Base-by-base conservation (phyloP, 768 basidiomycete genomes). In the Leccinellum albellum region DNA sequence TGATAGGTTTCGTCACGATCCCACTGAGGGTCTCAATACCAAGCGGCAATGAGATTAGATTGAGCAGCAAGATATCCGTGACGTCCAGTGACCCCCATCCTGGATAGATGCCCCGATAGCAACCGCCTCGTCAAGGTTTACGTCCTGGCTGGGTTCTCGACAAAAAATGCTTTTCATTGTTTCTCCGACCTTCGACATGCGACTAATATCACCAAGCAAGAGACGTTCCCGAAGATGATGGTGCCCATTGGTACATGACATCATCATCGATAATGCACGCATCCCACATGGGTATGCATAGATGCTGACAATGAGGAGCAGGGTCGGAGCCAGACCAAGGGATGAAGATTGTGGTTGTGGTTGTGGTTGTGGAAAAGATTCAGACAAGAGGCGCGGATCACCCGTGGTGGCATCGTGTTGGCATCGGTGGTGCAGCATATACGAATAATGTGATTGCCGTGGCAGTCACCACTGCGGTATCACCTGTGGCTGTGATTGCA, bases 1-100 rank as follows among this genome's bases (percentile, higher is more conserved):
- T 88, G 76, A 99, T 99, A 45, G 98, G 85, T 76, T 98, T 96
- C 63, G 96, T 98, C 93, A 99, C 98, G 76, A 99, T 98, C 69
- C 97, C 97, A 64, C 97, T 95, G 61, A 98, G 92, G 13, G 96
- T 98, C 78, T 97, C 94, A 54, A 94, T 94, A 78, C 85, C 85
- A 62, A 99, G 90, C 1, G 96, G 98, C 1, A 98, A 82, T 31
- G 94, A 94, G n/a, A 94, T 96, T 42, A 96, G 94, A 64, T 96
- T 94, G 35, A 95, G 84, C 53, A 99, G 86, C 0, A 98, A 81
- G 63, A 98, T 94, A 68, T 98, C 95, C 35, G 91, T 97, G 56
- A 98, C 94, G 67, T 94, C 97, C 97, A 58, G 95, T 89, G 47
- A 99, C 98, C 96, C 79, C 95, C 96, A 71, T 93, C 97, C 74